Conservation (phyloP, 2,329 filamentous ascomycete genomes). For the Sporothrix luriei region DNA sequence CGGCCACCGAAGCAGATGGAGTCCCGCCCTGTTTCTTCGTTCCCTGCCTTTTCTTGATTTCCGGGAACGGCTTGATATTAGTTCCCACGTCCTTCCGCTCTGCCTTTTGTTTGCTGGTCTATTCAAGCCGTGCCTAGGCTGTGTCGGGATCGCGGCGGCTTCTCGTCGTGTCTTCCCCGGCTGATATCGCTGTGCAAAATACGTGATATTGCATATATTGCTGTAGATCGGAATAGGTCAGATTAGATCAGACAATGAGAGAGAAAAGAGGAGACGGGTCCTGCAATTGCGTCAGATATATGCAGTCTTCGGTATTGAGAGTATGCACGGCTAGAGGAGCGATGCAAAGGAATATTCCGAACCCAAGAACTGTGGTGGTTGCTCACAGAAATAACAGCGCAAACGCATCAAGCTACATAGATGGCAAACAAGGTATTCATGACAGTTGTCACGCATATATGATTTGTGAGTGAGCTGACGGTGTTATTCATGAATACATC, state of each 20-base stretch:
- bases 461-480: neutral
- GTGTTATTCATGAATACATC: neutral
- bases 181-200: conserved; percentile 18
- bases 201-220: conserved; percentile 5
- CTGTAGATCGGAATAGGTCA: neutral
- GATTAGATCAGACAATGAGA: neutral
- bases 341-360: neutral
- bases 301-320: neutral
- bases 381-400: neutral
- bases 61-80: conserved; percentile 34
- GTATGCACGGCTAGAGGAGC: neutral
- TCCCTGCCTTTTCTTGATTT: conserved; percentile 24
- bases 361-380: neutral
- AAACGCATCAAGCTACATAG: neutral
- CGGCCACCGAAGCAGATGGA: neutral
- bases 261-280: neutral
- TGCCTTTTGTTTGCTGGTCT: neutral
- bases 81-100: neutral
- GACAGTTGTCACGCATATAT: neutral
- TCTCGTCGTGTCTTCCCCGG: conserved; percentile 6
- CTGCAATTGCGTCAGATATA: conserved; percentile 27
- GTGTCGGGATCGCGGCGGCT: neutral
- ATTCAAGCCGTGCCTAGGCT: neutral
- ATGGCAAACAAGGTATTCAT: neutral
- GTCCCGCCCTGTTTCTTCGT: neutral